Evolutionary conservation across 2,329 filamentous ascomycete genomes (phyloP), one percentile per base, ranked within the genome.

Genomic region (Hypoxylon sp.): DNA sequence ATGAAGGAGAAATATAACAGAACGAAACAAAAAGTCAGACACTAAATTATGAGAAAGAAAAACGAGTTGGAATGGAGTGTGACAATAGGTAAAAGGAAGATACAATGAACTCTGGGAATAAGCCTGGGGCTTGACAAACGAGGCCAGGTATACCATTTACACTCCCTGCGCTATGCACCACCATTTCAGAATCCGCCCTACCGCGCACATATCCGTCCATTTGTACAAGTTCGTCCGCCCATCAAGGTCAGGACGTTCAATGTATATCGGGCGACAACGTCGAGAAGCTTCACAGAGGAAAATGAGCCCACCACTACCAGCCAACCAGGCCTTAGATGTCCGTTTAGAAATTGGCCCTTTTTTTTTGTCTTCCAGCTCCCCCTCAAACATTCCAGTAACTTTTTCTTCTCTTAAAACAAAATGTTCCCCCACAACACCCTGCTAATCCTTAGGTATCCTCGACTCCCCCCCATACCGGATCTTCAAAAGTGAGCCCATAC

Each of bases 401-500:
- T 71, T 72, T 71, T 74, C 71, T 75, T 67, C 54, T 69, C 61
- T 40, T 49, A 56, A 64, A 68, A 70, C 42, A 65, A 66, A 63
- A 68, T 44, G 64, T 65, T 62, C 65, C 69, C 71, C 69, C 71
- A 61, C 71, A 74, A 75, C 73, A 76, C 73, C 72, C 71, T 72
- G 73, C 75, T 75, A 72, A 64, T 71, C 73, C 67, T 73, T 73
- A 73, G 77, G 72, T 73, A 75, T 73, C 74, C 76, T 74, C 72
- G 73, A 76, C 72, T 75, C 74, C 72, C 75, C 75, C 77, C 74
- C 55, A 79, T 77, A 78, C 78, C 76, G 76, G 79, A 78, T 82
- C 80, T 83, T 82, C 82, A 81, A 82, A 81, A 80, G 71, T 77
- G 74, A 79, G 75, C 76, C 55, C 75, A 72, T 78, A 79, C 77